Conservation (phyloP, 257 asterid genomes). For the Solanum pennellii region DNA sequence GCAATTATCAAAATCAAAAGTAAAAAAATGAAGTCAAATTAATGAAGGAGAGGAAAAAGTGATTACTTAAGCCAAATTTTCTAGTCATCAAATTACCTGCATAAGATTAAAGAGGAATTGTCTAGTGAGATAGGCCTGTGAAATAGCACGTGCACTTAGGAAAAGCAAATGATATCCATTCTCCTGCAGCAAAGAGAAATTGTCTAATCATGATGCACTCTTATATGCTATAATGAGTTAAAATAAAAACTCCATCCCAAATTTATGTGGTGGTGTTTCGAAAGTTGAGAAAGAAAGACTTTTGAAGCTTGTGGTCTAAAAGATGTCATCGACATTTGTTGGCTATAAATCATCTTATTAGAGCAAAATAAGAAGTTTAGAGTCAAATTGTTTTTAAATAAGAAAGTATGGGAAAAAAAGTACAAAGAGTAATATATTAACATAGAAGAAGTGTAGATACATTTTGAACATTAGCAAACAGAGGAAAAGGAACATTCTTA, state of each 20-base stretch:
- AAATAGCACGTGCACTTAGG: constrained; percentile 92
- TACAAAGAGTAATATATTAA: background rate
- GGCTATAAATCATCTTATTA: background rate
- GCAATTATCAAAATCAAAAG: background rate
- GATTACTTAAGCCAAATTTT: background rate
- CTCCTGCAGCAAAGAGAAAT: constrained; percentile 51
- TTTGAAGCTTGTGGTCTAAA: background rate
- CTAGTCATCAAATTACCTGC: constrained; percentile 43
- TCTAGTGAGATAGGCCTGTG: constrained; percentile 81
- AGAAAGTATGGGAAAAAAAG: background rate
- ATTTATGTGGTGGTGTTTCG: background rate
- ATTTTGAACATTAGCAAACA: background rate
- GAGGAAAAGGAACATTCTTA: background rate
- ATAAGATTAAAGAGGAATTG: constrained; percentile 72
- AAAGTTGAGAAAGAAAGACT: background rate
- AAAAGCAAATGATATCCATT: constrained; percentile 92
- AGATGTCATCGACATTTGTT: background rate
- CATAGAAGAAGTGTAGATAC: background rate
- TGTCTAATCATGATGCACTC: background rate
- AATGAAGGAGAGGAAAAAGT: background rate
- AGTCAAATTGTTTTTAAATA: background rate
- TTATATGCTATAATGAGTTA: background rate
- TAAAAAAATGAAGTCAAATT: background rate
- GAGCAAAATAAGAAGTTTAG: background rate
- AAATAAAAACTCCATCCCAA: background rate